These are phyloP conservation scores for Coemansia sp. DNA, from an alignment of 192 early-diverging fungal species.

Conservation along the genomic window DNA sequence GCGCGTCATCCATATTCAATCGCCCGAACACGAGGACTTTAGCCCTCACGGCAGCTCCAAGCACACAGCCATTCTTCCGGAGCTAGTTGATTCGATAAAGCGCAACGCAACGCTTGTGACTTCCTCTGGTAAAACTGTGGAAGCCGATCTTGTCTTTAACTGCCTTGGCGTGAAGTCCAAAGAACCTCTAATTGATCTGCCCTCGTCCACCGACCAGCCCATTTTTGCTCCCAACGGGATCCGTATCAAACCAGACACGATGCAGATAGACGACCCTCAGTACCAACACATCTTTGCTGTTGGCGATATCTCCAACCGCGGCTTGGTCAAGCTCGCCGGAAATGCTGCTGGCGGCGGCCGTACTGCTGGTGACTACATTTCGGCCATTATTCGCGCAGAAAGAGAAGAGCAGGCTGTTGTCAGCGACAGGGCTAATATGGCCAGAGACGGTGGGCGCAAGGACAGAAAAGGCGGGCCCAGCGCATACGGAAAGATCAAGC, in stretches of 20 bases:
- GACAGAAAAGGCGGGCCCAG: not conserved
- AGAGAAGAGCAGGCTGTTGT: not conserved
- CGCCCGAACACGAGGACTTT: slow-evolving; percentile 17
- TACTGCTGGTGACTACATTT: slow-evolving; percentile 35
- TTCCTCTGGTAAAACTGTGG: slow-evolving; percentile 18
- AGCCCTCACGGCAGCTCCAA: slow-evolving; percentile 18
- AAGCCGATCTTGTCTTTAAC: slow-evolving; percentile 46
- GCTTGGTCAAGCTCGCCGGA: slow-evolving; percentile 40
- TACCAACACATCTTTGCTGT: slow-evolving; percentile 74
- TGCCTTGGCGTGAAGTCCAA: slow-evolving; percentile 37
- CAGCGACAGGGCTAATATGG: not conserved
- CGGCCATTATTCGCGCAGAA: slow-evolving; percentile 28
- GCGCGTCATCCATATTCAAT: slow-evolving; percentile 41
- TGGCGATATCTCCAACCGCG: slow-evolving; percentile 67
- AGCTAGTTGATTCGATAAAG: slow-evolving; percentile 51
- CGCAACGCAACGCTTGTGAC: slow-evolving; percentile 41
- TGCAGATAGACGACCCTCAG: slow-evolving; percentile 68
- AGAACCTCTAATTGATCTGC: slow-evolving; percentile 35
- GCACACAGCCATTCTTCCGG: slow-evolving; percentile 36
- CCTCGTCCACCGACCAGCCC: slow-evolving; percentile 27
- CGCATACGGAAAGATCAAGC: slow-evolving; percentile 41
- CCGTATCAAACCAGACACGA: slow-evolving; percentile 53
- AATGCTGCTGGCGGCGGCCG: slow-evolving; percentile 30
- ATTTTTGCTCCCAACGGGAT: slow-evolving; percentile 43
- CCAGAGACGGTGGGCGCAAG: not conserved